Percentiles rank a stretch among this genome's conserved stretches.
Conservation (phyloP, 805 yeast species). For the Barnettozyma siamensis region DNA sequence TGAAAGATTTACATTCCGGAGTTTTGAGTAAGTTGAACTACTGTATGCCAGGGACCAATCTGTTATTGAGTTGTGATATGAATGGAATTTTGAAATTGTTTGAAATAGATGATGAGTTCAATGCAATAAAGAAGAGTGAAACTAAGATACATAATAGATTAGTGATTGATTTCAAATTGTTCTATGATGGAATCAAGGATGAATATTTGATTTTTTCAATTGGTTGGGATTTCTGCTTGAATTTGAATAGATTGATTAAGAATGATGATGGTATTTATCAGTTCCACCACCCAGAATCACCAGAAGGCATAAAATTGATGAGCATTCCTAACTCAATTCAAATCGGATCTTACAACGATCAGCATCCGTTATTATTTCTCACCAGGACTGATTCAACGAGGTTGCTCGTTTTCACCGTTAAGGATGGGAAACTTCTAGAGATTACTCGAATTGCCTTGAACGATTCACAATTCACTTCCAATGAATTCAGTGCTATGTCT, state of each 20-base stretch:
- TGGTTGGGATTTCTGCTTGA: slow-evolving; percentile 53
- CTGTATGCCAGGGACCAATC: slow-evolving; percentile 22
- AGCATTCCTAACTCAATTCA: slow-evolving; percentile 51
- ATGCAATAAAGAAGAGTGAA: slow-evolving; percentile 10
- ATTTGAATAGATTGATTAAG: slow-evolving; percentile 28
- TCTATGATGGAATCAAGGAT: slow-evolving; percentile 10
- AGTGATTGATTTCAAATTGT: slow-evolving; percentile 30
- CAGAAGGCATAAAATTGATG: slow-evolving; percentile 29
- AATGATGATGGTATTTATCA: slow-evolving; percentile 6
- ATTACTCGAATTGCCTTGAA: slow-evolving; percentile 51
- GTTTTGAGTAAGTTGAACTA: slow-evolving; percentile 31
- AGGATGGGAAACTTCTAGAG: slow-evolving; percentile 25
- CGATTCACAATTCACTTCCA: slow-evolving; percentile 65
- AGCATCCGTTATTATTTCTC: slow-evolving; percentile 38
- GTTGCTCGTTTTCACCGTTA: slow-evolving; percentile 33
- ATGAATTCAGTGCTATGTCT: slow-evolving; percentile 55
- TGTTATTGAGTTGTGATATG: slow-evolving; percentile 44
- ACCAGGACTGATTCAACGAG: slow-evolving; percentile 58
- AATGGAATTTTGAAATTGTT: slow-evolving; percentile 38
- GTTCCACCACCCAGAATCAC: background rate
- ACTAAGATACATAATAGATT: slow-evolving; percentile 34
- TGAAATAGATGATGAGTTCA: slow-evolving; percentile 11
- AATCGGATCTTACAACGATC: slow-evolving; percentile 20
- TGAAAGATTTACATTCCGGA: slow-evolving; percentile 16
- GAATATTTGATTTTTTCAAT: slow-evolving; percentile 41